Conservation (phyloP, 202 grass and related monocot genomes). For the Setaria viridis region DNA sequence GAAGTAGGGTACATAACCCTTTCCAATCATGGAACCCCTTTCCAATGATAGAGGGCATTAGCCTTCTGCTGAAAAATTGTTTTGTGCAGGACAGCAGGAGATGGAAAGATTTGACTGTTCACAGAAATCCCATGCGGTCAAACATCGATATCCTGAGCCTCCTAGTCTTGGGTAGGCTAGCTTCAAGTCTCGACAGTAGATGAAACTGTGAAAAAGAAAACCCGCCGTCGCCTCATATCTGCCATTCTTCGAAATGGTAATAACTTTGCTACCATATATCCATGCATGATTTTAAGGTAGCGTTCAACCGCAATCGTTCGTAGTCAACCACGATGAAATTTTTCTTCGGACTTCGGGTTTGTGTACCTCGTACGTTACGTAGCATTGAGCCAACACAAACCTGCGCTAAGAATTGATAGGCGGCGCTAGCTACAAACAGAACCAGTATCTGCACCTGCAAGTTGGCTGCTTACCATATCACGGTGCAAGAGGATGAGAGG, state of each 20-base stretch:
- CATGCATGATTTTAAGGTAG: neutral
- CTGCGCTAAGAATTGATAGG: too few species aligned
- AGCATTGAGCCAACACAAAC: neutral
- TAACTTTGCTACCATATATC: neutral
- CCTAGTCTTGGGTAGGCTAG: too few species aligned
- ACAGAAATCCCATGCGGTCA: neutral
- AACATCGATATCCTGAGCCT: neutral
- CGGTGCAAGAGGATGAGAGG: too few species aligned
- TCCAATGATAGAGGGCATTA: neutral
- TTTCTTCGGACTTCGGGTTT: neutral
- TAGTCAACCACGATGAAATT: too few species aligned
- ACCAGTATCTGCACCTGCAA: neutral
- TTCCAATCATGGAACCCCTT: neutral
- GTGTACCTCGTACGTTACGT: neutral
- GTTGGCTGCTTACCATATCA: neutral
- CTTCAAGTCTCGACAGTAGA: too few species aligned
- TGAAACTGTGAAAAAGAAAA: too few species aligned
- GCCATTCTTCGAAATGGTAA: neutral
- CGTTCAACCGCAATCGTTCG: neutral
- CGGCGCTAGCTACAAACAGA: neutral
- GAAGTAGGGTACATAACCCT: neutral
- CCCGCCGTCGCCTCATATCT: too few species aligned
- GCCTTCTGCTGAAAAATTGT: neutral
- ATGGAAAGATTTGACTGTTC: neutral
- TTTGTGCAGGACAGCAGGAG: neutral